phyloP scores from a whole-genome alignment of 768 basidiomycete species.

The Termitomyces eurrhizus region DNA sequence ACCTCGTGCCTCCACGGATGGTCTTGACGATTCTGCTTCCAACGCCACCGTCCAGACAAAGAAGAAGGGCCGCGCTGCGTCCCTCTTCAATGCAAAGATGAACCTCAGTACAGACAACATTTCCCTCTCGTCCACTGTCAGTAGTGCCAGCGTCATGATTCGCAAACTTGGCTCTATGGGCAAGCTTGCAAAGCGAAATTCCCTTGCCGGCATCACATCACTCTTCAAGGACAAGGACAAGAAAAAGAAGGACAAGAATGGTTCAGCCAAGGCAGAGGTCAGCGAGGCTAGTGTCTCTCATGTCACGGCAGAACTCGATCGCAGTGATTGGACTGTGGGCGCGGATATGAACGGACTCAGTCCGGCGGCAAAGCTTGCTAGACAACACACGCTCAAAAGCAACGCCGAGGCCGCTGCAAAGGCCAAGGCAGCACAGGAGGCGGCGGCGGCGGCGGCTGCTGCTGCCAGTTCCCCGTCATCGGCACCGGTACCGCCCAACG shows the following conservation, averaged over 20 bases:
- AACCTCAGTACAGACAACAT: constrained; percentile 94
- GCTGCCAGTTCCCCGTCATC: constrained; percentile 29
- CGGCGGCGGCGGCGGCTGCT: constrained; percentile 36
- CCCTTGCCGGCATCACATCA: constrained; percentile 86
- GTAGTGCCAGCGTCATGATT: constrained; percentile 94
- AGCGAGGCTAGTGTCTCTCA: constrained; percentile 66
- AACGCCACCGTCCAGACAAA: constrained; percentile 50
- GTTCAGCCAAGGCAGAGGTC: constrained; percentile 56
- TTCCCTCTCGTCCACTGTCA: constrained; percentile 90
- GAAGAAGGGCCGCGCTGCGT: constrained; percentile 69
- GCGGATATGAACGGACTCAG: constrained; percentile 70
- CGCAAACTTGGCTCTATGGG: constrained; percentile 91
- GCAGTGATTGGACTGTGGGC: constrained; percentile 61
- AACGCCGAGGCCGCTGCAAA: constrained; percentile 76
- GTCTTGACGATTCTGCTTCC: constrained; percentile 37
- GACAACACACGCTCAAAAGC: constrained; percentile 89
- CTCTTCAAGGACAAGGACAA: constrained; percentile 88
- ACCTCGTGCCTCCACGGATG: constrained; percentile 24
- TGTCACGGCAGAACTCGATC: constrained; percentile 82
- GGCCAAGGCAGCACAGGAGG: constrained; percentile 55
- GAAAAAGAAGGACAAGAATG: constrained; percentile 41
- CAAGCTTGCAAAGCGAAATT: constrained; percentile 84
- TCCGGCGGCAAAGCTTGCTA: constrained; percentile 84
- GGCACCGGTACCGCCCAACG: constrained; percentile 17
- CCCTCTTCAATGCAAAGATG: constrained; percentile 83